phyloP scores from a whole-genome alignment of 257 asterid genomes.

The Lantana camara region DNA sequence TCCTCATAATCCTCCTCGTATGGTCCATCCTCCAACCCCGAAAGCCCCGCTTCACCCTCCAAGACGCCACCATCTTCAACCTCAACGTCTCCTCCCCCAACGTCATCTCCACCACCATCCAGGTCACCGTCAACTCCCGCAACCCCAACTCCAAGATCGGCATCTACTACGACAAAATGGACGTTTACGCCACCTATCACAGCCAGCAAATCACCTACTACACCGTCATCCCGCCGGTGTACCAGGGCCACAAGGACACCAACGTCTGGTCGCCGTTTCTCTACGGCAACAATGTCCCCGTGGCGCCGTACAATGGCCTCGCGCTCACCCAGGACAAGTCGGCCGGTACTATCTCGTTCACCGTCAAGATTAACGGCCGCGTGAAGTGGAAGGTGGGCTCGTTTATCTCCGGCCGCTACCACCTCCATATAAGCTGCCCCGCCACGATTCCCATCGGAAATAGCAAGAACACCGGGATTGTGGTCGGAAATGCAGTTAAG shows the following conservation, averaged over 20 bases:
- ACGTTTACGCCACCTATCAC: conserved; percentile 61
- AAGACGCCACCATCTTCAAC: conserved; percentile 88
- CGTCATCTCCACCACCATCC: conserved; percentile 73
- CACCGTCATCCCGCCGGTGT: conserved; percentile 69
- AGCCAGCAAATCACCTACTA: conserved; percentile 78
- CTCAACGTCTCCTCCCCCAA: conserved; percentile 79
- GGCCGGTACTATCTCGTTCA: conserved; percentile 53
- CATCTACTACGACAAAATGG: conserved; percentile 57
- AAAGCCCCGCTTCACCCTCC: conserved; percentile 76
- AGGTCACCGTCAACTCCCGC: conserved; percentile 68
- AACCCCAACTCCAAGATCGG: conserved; percentile 76
- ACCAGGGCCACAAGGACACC: conserved; percentile 78
- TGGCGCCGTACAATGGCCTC: conserved; percentile 84
- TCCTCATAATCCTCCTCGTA: conserved; percentile 51
- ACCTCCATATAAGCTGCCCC: conserved; percentile 70
- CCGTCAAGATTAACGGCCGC: conserved; percentile 64
- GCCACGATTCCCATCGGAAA: conserved; percentile 64
- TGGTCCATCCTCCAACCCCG: conserved; percentile 85
- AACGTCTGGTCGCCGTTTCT: conserved; percentile 92
- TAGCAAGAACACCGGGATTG: conserved; percentile 40
- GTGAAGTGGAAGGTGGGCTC: conserved; percentile 76
- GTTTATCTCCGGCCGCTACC: conserved; percentile 63
- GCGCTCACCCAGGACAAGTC: conserved; percentile 51
- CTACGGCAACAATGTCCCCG: conserved; percentile 68
- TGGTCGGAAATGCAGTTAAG: conserved; percentile 64